A percentile compares a stretch with the other conserved stretches of the same genome.
phyloP scores from a whole-genome alignment of 768 basidiomycete genomes.

The Lentinula aciculospora region DNA sequence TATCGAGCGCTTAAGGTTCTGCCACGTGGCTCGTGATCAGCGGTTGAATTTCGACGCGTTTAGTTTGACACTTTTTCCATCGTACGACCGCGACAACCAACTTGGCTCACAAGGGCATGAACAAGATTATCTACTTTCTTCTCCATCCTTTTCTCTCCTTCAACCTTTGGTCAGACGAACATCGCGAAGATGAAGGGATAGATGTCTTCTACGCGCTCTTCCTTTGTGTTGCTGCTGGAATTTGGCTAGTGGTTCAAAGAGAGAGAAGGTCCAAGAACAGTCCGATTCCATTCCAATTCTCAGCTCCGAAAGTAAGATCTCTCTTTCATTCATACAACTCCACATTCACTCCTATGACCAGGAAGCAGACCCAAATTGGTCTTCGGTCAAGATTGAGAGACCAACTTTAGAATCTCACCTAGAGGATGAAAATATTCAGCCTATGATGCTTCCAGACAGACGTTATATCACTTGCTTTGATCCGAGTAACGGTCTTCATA shows the following conservation, averaged over 20 bases:
- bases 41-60: constrained; percentile 1
- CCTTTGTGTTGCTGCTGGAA: constrained; percentile 70
- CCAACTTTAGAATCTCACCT: constrained; percentile 66
- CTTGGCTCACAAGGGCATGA: not conserved
- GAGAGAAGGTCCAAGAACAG: constrained; percentile 72
- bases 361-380: constrained; percentile 57
- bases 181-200: constrained; percentile 41
- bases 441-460: constrained; percentile 39
- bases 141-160: constrained; percentile 50
- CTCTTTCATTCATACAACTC: not conserved
- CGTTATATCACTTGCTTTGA: constrained; percentile 89
- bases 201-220: constrained; percentile 65
- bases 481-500: constrained; percentile 81
- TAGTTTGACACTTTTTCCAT: not conserved
- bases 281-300: constrained; percentile 60
- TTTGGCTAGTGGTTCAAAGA: constrained; percentile 72
- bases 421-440: constrained; percentile 46
- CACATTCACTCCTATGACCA: constrained; percentile 17
- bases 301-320: constrained; percentile 45
- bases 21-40: not conserved
- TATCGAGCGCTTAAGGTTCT: not conserved
- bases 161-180: constrained; percentile 41
- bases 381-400: constrained; percentile 46
- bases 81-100: not conserved
- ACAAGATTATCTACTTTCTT: constrained; percentile 24